Conservation (phyloP, 1,139 yeast genomes). For the Meyerozyma carpophila region DNA sequence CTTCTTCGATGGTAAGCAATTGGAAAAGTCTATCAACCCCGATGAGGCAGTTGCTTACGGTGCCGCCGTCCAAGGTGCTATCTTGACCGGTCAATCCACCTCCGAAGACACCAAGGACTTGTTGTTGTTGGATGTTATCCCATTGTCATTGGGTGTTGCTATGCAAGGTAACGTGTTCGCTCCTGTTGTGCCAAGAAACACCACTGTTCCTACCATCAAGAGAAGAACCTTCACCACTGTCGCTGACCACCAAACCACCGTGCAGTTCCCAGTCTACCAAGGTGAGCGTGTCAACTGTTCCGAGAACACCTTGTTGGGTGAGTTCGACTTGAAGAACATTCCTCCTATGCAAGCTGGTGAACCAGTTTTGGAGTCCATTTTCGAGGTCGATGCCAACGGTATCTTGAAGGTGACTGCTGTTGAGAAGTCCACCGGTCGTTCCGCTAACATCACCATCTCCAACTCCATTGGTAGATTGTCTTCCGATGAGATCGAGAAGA, state of each 20-base stretch:
- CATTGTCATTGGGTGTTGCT: constrained; percentile 99
- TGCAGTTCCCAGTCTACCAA: constrained; percentile 99
- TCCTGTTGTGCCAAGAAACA: constrained; percentile 99
- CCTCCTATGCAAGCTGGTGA: constrained; percentile 99
- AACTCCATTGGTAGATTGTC: constrained; percentile 99
- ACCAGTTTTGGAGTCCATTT: constrained; percentile 98
- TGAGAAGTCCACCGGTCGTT: constrained; percentile 98
- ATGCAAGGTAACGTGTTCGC: constrained; percentile 99
- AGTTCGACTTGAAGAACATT: constrained; percentile 97
- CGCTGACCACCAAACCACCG: constrained; percentile 99
- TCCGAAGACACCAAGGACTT: constrained; percentile 96
- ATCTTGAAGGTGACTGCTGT: constrained; percentile 99
- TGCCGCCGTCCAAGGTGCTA: constrained; percentile 99
- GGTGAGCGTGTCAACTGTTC: constrained; percentile 99
- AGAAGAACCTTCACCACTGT: constrained; percentile 99
- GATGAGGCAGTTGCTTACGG: constrained; percentile 99
- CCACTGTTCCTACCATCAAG: constrained; percentile 99
- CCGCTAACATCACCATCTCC: constrained; percentile 99
- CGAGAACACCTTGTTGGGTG: constrained; percentile 99
- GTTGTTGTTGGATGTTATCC: constrained; percentile 95
- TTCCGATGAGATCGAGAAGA: constrained; percentile 95
- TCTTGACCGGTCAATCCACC: constrained; percentile 96
- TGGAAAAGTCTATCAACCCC: constrained; percentile 95
- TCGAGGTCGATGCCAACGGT: constrained; percentile 99
- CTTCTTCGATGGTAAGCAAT: constrained; percentile 97